These are phyloP conservation scores for Nakaseomyces nivariensis DNA, from an alignment of 1,139 yeast species.

Conservation along the genomic window DNA sequence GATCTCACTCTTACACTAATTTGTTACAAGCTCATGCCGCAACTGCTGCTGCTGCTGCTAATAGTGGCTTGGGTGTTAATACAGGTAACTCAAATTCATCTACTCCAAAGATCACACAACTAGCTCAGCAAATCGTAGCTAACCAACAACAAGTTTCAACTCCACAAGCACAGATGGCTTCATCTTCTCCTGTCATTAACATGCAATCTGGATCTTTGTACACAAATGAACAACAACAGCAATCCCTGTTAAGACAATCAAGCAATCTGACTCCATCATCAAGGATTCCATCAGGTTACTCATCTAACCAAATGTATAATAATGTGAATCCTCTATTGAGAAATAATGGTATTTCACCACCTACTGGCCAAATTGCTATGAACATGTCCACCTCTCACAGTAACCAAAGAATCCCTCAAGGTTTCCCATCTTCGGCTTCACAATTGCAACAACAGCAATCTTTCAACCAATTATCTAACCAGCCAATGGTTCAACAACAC, in stretches of 20 bases:
- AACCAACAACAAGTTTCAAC: conserved; percentile 10
- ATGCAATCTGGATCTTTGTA: conserved; percentile 5
- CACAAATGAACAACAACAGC: conserved; percentile 15
- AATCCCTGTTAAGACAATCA: conserved; percentile 23
- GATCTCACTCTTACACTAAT: conserved; percentile 29
- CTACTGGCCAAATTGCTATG: conserved; percentile 14
- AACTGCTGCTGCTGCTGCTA: conserved; percentile 16
- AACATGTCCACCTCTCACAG: conserved; percentile 11
- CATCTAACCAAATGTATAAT: conserved; percentile 13
- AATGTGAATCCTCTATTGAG: conserved; percentile 25
- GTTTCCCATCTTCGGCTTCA: conserved; percentile 8
- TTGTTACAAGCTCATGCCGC: conserved; percentile 29
- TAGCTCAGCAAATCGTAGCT: conserved; percentile 7
- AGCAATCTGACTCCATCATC: conserved; percentile 25
- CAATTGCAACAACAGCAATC: conserved; percentile 10
- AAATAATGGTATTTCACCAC: conserved; percentile 24
- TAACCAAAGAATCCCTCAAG: conserved; percentile 14
- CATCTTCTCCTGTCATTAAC: background rate
- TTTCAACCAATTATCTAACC: conserved; percentile 5
- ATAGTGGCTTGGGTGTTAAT: background rate
- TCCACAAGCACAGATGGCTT: conserved; percentile 1
- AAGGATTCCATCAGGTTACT: conserved; percentile 29
- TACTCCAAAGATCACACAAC: conserved; percentile 4
- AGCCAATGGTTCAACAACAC: conserved; percentile 22
- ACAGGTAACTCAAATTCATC: conserved; percentile 2